phyloP scores from a whole-genome alignment of 225 moss, liverwort and hornwort species.

The Physcomitrellopsis africana region DNA sequence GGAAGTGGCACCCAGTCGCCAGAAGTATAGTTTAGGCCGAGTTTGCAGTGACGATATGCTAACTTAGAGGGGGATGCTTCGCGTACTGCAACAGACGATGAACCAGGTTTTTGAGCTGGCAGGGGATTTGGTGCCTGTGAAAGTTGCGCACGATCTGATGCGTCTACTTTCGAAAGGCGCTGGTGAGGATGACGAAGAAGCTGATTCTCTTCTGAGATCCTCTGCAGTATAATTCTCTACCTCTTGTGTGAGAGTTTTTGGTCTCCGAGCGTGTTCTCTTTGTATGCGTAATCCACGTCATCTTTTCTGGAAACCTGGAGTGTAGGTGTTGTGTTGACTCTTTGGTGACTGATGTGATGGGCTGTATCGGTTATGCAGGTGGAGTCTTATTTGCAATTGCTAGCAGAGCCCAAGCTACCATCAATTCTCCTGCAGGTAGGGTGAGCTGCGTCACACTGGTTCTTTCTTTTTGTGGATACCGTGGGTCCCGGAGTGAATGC shows the following conservation, averaged over 20 bases:
- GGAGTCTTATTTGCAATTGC: constrained; percentile 69
- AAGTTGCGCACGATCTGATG: constrained; percentile 81
- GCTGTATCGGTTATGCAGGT: constrained; percentile 42
- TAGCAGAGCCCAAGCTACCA: constrained; percentile 76
- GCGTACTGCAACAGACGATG: constrained; percentile 56
- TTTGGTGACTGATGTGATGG: not conserved
- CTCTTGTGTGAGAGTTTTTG: not conserved
- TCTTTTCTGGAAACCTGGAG: no score
- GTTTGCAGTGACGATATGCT: not conserved
- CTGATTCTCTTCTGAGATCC: constrained; percentile 69
- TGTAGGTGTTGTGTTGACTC: no score
- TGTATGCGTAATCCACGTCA: not conserved
- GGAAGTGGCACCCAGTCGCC: not conserved
- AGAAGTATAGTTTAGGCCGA: not conserved
- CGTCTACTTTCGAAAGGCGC: constrained; percentile 78
- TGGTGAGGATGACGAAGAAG: constrained; percentile 79
- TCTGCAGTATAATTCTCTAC: constrained; percentile 56
- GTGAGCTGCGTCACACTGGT: constrained; percentile 2
- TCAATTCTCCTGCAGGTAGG: constrained; percentile 69
- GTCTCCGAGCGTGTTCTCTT: not conserved
- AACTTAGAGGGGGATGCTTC: not conserved
- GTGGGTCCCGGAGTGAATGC: not conserved
- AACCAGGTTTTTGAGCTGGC: constrained; percentile 85
- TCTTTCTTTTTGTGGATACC: not conserved
- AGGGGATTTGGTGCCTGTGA: constrained; percentile 70